These are phyloP conservation scores for Erigeron canadensis DNA, from an alignment of 129 eudicot species.

Conservation along the genomic window DNA sequence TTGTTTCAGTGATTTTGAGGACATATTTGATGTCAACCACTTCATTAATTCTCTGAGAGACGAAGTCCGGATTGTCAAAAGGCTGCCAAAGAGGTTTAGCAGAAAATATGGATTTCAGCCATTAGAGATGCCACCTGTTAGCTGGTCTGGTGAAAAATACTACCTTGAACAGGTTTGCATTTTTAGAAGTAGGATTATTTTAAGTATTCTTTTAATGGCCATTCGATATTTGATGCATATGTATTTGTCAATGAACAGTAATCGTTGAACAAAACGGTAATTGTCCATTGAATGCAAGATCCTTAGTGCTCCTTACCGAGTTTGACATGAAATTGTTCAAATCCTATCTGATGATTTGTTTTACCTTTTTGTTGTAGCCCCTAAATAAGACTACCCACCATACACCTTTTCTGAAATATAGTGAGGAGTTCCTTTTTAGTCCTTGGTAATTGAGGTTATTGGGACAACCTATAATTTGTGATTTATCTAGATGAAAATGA, in stretches of 20 bases:
- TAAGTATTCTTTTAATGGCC: no score
- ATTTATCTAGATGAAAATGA: not conserved
- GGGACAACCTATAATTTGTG: not conserved
- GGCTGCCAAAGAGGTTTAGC: slow-evolving; percentile 80
- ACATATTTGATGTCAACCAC: slow-evolving; percentile 80
- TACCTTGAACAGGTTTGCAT: slow-evolving; percentile 77
- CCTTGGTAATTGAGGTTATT: not conserved
- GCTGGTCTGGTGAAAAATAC: slow-evolving; percentile 95
- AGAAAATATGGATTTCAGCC: slow-evolving; percentile 68
- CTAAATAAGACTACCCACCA: not conserved
- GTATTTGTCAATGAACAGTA: no score
- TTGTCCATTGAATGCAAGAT: no score
- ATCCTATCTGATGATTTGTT: not conserved
- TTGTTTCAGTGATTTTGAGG: slow-evolving; percentile 91
- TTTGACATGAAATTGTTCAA: no score
- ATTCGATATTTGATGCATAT: no score
- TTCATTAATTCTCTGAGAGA: slow-evolving; percentile 89
- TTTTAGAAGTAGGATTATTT: not conserved
- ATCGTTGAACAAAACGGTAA: no score
- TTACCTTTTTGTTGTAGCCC: not conserved
- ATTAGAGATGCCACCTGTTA: slow-evolving; percentile 86
- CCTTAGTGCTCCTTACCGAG: no score
- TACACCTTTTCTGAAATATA: not conserved
- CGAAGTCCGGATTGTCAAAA: slow-evolving; percentile 78
- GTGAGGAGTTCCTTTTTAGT: not conserved